phyloP scores from a whole-genome alignment of 2,329 filamentous ascomycete genomes.

The Magnaporthiopsis poae region DNA sequence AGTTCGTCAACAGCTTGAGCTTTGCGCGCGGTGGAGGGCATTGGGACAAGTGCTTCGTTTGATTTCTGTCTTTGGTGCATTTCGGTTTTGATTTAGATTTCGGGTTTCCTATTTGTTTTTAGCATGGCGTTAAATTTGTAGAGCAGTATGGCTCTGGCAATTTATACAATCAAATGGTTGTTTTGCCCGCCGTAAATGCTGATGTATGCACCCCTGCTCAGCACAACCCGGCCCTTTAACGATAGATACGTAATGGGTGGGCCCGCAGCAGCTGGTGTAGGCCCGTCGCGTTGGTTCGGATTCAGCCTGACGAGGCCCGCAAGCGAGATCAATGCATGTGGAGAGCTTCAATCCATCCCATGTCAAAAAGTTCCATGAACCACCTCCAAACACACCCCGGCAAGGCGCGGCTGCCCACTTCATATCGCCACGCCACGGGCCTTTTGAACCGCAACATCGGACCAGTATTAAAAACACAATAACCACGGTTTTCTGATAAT shows the following conservation, averaged over 20 bases:
- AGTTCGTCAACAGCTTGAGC: conserved; percentile 63
- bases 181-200: not conserved
- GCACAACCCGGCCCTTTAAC: too few relatives aligned
- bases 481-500: too few relatives aligned
- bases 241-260: not conserved
- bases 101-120: too few relatives aligned
- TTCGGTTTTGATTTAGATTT: not conserved
- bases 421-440: not conserved
- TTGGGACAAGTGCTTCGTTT: conserved; percentile 57
- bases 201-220: too few relatives aligned
- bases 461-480: not conserved
- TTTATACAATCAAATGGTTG: too few relatives aligned
- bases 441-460: not conserved
- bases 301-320: too few relatives aligned
- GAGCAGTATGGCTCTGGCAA: too few relatives aligned
- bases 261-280: not conserved
- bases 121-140: not conserved
- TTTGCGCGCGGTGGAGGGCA: conserved; percentile 64
- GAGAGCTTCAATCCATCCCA: not conserved
- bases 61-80: not conserved
- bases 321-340: not conserved
- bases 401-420: not conserved
- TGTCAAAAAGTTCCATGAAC: not conserved
- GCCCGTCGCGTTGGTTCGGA: not conserved
- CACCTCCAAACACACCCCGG: not conserved